Percentiles rank a stretch among this genome's conserved stretches.
These are phyloP conservation scores for Trichosporon ovoides DNA, from an alignment of 1,284 basidiomycete species.

Conservation along the genomic window DNA sequence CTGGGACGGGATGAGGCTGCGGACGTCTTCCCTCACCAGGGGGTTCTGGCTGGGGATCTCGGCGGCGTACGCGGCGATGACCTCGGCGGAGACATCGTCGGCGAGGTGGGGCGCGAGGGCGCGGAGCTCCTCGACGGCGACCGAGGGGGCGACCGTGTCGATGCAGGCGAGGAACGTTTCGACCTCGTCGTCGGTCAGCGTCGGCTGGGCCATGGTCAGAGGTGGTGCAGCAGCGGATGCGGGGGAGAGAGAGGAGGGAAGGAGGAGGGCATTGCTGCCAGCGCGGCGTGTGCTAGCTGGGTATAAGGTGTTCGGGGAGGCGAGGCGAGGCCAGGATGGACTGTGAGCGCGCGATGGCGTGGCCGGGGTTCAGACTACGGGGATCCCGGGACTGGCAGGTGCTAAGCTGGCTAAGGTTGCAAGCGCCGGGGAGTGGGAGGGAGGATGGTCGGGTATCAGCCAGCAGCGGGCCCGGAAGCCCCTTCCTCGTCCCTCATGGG, in stretches of 20 bases:
- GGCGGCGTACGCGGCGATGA: slow-evolving; percentile 14
- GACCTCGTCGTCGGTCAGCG: slow-evolving; percentile 13
- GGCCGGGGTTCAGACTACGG: too few species aligned
- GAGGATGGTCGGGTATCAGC: too few species aligned
- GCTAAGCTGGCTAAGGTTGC: too few species aligned
- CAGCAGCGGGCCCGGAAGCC: too few species aligned
- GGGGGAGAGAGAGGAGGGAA: background rate
- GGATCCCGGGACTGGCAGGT: too few species aligned
- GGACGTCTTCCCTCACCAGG: slow-evolving; percentile 6
- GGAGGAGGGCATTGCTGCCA: background rate
- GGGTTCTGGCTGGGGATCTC: slow-evolving; percentile 12
- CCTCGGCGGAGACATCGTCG: slow-evolving; percentile 2
- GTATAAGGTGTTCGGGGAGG: background rate
- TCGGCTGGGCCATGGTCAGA: background rate
- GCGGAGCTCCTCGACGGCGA: slow-evolving; percentile 13
- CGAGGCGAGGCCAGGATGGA: too few species aligned
- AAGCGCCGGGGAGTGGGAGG: too few species aligned
- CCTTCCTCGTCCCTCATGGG: too few species aligned
- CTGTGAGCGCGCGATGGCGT: too few species aligned
- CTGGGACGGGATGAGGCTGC: slow-evolving; percentile 7
- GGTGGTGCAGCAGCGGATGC: background rate
- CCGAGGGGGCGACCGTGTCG: slow-evolving; percentile 23
- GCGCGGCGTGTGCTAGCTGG: background rate
- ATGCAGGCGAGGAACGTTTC: slow-evolving; percentile 19
- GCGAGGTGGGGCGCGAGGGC: slow-evolving; percentile 9